Percentiles rank a stretch among this genome's conserved stretches.
These are phyloP conservation scores for Limnomonas spitsbergensis DNA, from an alignment of 139 green algal species.

Conservation along the genomic window DNA sequence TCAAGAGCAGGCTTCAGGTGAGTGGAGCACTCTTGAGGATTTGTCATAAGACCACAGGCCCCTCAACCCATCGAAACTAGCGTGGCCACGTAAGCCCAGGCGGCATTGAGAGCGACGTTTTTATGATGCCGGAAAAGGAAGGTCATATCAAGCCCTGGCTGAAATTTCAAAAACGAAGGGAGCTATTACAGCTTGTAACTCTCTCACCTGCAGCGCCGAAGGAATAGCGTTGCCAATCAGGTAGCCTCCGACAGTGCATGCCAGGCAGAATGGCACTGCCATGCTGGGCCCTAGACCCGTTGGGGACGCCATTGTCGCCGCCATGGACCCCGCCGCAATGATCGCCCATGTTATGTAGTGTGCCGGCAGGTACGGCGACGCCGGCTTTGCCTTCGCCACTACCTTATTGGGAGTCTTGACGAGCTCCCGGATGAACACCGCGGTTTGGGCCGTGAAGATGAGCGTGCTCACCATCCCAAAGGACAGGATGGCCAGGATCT, in stretches of 20 bases:
- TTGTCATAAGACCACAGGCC: neutral
- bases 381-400: constrained; percentile 37
- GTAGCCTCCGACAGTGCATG: constrained; percentile 61
- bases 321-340: constrained; percentile 26
- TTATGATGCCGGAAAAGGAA: no score
- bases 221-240: constrained; percentile 55
- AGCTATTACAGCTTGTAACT: no score
- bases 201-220: constrained; percentile 32
- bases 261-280: constrained; percentile 55
- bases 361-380: constrained; percentile 46
- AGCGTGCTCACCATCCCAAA: constrained; percentile 62
- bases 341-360: constrained; percentile 58
- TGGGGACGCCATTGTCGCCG: constrained; percentile 14
- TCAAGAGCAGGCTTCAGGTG: neutral
- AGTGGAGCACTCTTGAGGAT: neutral
- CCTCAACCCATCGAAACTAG: neutral
- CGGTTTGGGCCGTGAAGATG: constrained; percentile 58
- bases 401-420: constrained; percentile 57
- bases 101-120: no score
- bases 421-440: constrained; percentile 53
- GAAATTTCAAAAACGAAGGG: no score
- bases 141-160: no score
- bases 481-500: constrained; percentile 48
- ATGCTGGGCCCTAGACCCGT: constrained; percentile 9
- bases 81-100: no score